Percentiles rank a stretch among this genome's conserved stretches.
Conservation (phyloP, 1,284 basidiomycete species). For the Stereum hirsutum region DNA sequence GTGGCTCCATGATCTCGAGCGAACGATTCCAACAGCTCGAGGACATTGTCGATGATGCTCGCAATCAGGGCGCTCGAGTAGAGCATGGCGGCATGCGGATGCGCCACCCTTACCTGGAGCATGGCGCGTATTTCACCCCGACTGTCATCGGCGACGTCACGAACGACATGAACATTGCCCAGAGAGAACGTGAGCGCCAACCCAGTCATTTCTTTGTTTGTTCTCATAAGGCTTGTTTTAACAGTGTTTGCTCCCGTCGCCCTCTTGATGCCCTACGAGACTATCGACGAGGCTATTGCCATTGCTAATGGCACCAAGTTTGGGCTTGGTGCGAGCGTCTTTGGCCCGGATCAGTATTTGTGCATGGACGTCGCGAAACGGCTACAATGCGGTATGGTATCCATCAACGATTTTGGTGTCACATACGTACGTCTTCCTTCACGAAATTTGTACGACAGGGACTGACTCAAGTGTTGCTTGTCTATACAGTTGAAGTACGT, state of each 20-base stretch:
- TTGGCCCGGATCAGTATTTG: slow-evolving; percentile 70
- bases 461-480: slow-evolving; percentile 3
- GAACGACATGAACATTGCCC: slow-evolving; percentile 68
- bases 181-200: slow-evolving; percentile 60
- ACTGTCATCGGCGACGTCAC: slow-evolving; percentile 82
- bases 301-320: slow-evolving; percentile 85
- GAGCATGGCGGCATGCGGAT: slow-evolving; percentile 60
- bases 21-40: slow-evolving; percentile 15
- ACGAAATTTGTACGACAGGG: too few species aligned
- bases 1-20: slow-evolving; percentile 68
- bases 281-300: slow-evolving; percentile 72
- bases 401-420: slow-evolving; percentile 90
- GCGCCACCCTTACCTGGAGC: slow-evolving; percentile 53
- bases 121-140: slow-evolving; percentile 78
- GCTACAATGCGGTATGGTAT: slow-evolving; percentile 93
- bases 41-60: slow-evolving; percentile 56
- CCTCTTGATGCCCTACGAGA: slow-evolving; percentile 74
- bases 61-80: slow-evolving; percentile 63
- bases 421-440: slow-evolving; percentile 63
- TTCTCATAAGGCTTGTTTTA: slow-evolving; percentile 7
- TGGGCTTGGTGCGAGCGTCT: slow-evolving; percentile 94
- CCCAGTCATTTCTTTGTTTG: not conserved
- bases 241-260: slow-evolving; percentile 87
- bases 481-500: slow-evolving; percentile 51
- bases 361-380: slow-evolving; percentile 72